These are phyloP conservation scores for Scutellaria baicalensis DNA, from an alignment of 257 asterid genomes.

Conservation along the genomic window DNA sequence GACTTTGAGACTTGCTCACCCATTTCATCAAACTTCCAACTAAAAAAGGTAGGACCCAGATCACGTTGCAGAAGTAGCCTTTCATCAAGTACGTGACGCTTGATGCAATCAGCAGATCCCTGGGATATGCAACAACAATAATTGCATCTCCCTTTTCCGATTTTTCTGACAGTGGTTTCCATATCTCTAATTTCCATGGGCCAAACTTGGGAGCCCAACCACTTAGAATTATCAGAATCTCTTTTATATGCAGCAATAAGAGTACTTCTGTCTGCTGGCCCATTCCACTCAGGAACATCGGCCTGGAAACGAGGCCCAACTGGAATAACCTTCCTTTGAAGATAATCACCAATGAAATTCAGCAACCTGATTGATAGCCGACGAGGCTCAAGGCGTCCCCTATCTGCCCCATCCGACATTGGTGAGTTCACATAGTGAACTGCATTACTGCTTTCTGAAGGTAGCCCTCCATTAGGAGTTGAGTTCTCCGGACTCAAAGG, in stretches of 20 bases:
- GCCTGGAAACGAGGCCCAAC: constrained; percentile 84
- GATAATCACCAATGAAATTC: constrained; percentile 35
- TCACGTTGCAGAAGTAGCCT: constrained; percentile 38
- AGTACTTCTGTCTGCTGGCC: constrained; percentile 19
- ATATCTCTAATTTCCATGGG: constrained; percentile 23
- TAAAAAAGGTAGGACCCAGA: constrained; percentile 51
- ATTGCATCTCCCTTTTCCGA: constrained; percentile 56
- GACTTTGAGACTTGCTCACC: constrained; percentile 52
- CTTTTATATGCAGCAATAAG: constrained; percentile 11
- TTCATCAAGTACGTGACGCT: constrained; percentile 46
- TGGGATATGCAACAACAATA: constrained; percentile 43
- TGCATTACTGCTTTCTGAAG: constrained; percentile 13
- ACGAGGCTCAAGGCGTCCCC: constrained; percentile 28
- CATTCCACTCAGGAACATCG: constrained; percentile 55
- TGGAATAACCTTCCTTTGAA: constrained; percentile 46
- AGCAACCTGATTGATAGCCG: constrained; percentile 33
- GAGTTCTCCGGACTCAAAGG: constrained; percentile 31
- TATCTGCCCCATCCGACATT: constrained; percentile 15
- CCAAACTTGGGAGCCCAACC: constrained; percentile 71
- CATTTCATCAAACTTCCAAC: constrained; percentile 75
- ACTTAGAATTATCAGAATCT: constrained; percentile 38
- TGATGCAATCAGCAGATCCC: constrained; percentile 42
- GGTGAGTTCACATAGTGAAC: too few relatives aligned
- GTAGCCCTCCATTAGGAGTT: constrained; percentile 11
- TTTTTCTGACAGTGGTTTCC: constrained; percentile 15